Percentiles rank a stretch among this genome's conserved stretches.
Evolutionary conservation across 352 stramenopile species (phyloP).

Genomic region (Pythium pyrilobum): DNA sequence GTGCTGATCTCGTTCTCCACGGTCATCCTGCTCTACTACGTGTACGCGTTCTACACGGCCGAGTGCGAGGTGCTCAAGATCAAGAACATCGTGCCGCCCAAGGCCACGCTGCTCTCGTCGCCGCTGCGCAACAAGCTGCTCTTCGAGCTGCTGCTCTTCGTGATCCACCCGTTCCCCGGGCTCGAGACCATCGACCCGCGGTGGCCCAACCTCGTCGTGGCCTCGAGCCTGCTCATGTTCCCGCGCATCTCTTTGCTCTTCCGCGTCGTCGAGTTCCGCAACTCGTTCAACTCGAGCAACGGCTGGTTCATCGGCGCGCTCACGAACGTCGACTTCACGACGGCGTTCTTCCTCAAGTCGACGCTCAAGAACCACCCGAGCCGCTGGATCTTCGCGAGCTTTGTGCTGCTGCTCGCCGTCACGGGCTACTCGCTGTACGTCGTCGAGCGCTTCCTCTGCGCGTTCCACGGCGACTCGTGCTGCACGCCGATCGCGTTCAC

Average conservation of each 20-base stretch:
- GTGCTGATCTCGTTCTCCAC: slow-evolving; percentile 67
- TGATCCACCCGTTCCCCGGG: slow-evolving; percentile 62
- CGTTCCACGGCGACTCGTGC: slow-evolving; percentile 44
- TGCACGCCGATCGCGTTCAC: slow-evolving; percentile 46
- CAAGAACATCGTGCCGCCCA: slow-evolving; percentile 74
- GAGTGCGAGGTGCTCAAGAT: slow-evolving; percentile 76
- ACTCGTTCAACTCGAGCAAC: slow-evolving; percentile 78
- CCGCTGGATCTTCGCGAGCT: slow-evolving; percentile 36
- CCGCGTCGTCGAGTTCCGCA: slow-evolving; percentile 53
- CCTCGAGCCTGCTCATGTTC: slow-evolving; percentile 64
- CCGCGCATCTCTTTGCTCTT: slow-evolving; percentile 41
- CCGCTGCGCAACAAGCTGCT: slow-evolving; percentile 41
- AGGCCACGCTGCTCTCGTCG: slow-evolving; percentile 55
- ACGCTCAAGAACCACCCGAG: slow-evolving; percentile 67
- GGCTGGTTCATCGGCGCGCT: slow-evolving; percentile 75
- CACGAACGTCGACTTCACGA: slow-evolving; percentile 70
- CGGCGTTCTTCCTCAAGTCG: slow-evolving; percentile 70
- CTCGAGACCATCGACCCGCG: slow-evolving; percentile 55
- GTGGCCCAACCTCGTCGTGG: slow-evolving; percentile 54
- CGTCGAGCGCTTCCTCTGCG: slow-evolving; percentile 67
- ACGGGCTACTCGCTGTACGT: slow-evolving; percentile 62
- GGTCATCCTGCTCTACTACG: slow-evolving; percentile 59
- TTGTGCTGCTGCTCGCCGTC: slow-evolving; percentile 34
- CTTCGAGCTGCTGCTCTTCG: slow-evolving; percentile 44
- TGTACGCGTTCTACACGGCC: slow-evolving; percentile 58